Evolutionary conservation across 1,284 basidiomycete genomes (phyloP).

Genomic region (Amylostereum chailletii): DNA sequence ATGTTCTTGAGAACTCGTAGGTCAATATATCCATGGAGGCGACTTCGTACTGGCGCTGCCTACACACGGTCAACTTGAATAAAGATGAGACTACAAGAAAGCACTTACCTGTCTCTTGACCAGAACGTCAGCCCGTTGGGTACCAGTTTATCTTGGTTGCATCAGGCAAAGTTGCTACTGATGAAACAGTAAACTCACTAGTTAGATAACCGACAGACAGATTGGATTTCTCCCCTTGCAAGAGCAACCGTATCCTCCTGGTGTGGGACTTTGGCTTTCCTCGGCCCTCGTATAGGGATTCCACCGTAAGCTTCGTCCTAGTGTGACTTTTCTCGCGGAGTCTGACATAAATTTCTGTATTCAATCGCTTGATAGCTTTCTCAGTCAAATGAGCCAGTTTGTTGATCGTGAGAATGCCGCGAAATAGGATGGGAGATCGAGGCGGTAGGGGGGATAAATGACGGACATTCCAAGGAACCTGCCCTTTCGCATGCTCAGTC

Average conservation of each 20-base stretch:
- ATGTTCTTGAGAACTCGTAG: constrained; percentile 34
- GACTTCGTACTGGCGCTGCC: constrained; percentile 30
- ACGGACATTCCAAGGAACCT: constrained; percentile 1
- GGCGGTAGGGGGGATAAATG: background rate
- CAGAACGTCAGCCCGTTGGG: constrained; percentile 14
- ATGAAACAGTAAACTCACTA: constrained; percentile 21
- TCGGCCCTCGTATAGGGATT: no score
- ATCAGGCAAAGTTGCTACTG: background rate
- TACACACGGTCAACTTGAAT: constrained; percentile 5
- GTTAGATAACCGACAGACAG: constrained; percentile 32
- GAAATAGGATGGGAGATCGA: constrained; percentile 27
- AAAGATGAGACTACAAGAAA: no score
- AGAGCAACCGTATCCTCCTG: no score
- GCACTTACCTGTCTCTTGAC: constrained; percentile 10
- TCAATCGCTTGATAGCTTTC: constrained; percentile 20
- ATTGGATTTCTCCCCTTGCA: constrained; percentile 18
- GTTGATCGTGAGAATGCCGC: constrained; percentile 36
- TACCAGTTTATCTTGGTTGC: constrained; percentile 5
- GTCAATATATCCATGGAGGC: constrained; percentile 35
- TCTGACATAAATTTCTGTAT: no score
- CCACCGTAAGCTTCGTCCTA: no score
- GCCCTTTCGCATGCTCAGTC: constrained; percentile 5
- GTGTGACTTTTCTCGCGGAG: no score
- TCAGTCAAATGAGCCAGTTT: constrained; percentile 36
- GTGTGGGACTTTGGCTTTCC: no score